Percentiles rank a stretch among this genome's conserved stretches.
phyloP scores from a whole-genome alignment of 108 stramenopile genomes.

The Cyclostephanos invisitatus region DNA sequence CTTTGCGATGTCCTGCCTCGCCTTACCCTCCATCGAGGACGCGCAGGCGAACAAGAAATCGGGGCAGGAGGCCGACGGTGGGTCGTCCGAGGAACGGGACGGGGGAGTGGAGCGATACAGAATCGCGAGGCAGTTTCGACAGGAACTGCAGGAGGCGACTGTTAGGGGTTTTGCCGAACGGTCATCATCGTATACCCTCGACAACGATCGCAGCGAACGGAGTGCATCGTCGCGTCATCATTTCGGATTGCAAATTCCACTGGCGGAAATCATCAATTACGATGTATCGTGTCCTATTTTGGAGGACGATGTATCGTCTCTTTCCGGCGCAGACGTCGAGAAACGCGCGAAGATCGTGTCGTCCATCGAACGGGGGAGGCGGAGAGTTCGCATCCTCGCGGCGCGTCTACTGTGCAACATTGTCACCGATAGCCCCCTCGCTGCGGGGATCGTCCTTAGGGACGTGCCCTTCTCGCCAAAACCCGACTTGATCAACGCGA shows the following conservation, averaged over 20 bases:
- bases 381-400: constrained; percentile 37
- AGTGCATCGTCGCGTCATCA: constrained; percentile 10
- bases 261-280: constrained; percentile 30
- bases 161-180: neutral
- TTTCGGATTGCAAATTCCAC: constrained; percentile 27
- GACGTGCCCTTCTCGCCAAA: constrained; percentile 58
- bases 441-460: constrained; percentile 44
- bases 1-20: constrained; percentile 35
- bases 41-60: neutral
- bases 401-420: constrained; percentile 73
- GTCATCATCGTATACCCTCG: neutral
- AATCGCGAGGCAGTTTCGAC: constrained; percentile 20
- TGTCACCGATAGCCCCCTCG: constrained; percentile 60
- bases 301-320: neutral
- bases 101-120: constrained; percentile 32
- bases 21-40: constrained; percentile 6
- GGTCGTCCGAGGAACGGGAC: constrained; percentile 17
- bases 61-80: neutral
- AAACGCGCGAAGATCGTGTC: neutral
- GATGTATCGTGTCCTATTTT: neutral
- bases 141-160: constrained; percentile 40
- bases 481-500: constrained; percentile 27
- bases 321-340: neutral
- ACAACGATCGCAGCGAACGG: neutral
- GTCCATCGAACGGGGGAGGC: constrained; percentile 21